phyloP scores from a whole-genome alignment of 495 filamentous ascomycete species.

The Penicillium chermesinum region DNA sequence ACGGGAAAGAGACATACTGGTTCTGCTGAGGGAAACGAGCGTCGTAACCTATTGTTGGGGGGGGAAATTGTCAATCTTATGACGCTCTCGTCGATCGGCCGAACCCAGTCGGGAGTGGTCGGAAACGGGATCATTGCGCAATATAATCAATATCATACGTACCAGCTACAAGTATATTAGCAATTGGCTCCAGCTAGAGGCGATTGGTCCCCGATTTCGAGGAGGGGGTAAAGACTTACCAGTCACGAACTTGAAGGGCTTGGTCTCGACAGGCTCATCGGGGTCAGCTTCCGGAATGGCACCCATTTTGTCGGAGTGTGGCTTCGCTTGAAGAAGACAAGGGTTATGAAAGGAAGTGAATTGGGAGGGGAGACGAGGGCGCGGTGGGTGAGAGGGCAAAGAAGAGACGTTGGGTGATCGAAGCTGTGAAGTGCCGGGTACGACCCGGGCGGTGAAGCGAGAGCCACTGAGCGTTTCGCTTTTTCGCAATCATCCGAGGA shows the following conservation, averaged over 20 bases:
- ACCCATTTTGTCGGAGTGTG: conserved; percentile 42
- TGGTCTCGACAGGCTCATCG: conserved; percentile 78
- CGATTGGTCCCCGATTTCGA: conserved; percentile 19
- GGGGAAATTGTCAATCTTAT: conserved; percentile 30
- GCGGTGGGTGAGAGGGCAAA: conserved; percentile 24
- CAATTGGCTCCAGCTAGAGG: conserved; percentile 39
- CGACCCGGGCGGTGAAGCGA: conserved; percentile 43
- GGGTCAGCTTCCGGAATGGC: conserved; percentile 74
- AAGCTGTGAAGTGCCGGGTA: conserved; percentile 39
- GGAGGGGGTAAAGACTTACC: conserved; percentile 56
- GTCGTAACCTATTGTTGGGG: conserved; percentile 71
- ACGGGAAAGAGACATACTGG: conserved; percentile 52
- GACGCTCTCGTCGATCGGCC: conserved; percentile 14
- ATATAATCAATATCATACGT: conserved; percentile 23
- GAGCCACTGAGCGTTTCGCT: conserved; percentile 39
- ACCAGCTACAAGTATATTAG: conserved; percentile 46
- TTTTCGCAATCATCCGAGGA: conserved; percentile 38
- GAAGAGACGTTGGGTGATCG: conserved; percentile 29
- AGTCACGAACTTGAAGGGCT: conserved; percentile 99
- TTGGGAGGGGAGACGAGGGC: conserved; percentile 15
- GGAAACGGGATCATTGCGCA: conserved; percentile 11
- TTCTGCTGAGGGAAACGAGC: conserved; percentile 98
- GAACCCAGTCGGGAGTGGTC: conserved; percentile 8
- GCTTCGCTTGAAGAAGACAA: conserved; percentile 21
- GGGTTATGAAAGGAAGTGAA: not conserved